Conservation (phyloP, 2,329 filamentous ascomycete genomes). For the Paecilomyces sp. region DNA sequence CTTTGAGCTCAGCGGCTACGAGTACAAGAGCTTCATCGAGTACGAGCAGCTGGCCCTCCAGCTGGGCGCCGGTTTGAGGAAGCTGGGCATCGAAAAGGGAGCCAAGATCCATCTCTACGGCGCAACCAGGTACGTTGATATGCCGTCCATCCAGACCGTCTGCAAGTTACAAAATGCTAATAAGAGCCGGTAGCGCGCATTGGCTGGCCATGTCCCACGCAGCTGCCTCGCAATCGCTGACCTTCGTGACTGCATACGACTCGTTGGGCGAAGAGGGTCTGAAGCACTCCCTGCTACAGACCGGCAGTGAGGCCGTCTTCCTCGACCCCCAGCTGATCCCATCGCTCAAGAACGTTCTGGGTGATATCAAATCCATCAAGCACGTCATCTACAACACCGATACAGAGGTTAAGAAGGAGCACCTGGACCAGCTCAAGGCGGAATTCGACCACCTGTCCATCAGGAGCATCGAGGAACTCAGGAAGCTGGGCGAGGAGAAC, state of each 20-base stretch:
- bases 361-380: slow-evolving; percentile 49
- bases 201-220: slow-evolving; percentile 80
- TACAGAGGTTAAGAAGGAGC: slow-evolving; percentile 43
- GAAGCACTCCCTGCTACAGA: slow-evolving; percentile 78
- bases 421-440: slow-evolving; percentile 48
- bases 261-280: slow-evolving; percentile 80
- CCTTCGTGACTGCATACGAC: slow-evolving; percentile 92
- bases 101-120: slow-evolving; percentile 76
- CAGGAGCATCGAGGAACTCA: slow-evolving; percentile 49
- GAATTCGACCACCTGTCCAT: slow-evolving; percentile 48
- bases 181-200: slow-evolving; percentile 49
- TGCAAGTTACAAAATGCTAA: slow-evolving; percentile 6
- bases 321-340: slow-evolving; percentile 71
- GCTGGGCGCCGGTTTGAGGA: slow-evolving; percentile 65
- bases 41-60: slow-evolving; percentile 65
- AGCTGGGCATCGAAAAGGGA: slow-evolving; percentile 60
- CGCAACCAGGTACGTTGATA: slow-evolving; percentile 59
- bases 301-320: slow-evolving; percentile 74
- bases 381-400: slow-evolving; percentile 54
- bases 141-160: background rate
- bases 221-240: slow-evolving; percentile 74
- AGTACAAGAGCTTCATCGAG: slow-evolving; percentile 70
- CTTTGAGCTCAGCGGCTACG: slow-evolving; percentile 74
- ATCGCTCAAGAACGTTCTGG: slow-evolving; percentile 50
- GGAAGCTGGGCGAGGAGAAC: slow-evolving; percentile 55